Evolutionary conservation across 306 rosid species (phyloP).

Genomic region (Alnus glutinosa): DNA sequence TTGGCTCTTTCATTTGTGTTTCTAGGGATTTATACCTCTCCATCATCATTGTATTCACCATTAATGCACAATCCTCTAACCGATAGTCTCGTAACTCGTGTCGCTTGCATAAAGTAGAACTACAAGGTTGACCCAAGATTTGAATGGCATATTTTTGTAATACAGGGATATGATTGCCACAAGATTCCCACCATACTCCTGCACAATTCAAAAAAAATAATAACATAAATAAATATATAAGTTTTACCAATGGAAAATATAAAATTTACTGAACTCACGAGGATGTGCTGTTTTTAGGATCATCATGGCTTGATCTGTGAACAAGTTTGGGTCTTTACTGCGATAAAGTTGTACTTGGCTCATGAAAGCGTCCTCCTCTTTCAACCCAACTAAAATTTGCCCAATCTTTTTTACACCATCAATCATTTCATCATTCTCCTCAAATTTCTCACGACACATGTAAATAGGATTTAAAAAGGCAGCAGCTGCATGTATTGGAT

Average conservation of each 20-base stretch:
- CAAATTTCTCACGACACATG: neutral
- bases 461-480: conserved; percentile 15
- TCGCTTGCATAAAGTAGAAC: neutral
- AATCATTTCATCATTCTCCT: neutral
- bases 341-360: neutral
- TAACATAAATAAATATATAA: neutral
- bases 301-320: neutral
- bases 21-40: neutral
- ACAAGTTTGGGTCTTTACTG: neutral
- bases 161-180: neutral
- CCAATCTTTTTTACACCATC: too few species aligned
- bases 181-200: conserved; percentile 8
- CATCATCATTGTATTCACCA: conserved; percentile 8
- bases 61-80: neutral
- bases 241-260: neutral
- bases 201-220: neutral
- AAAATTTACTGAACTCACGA: neutral
- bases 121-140: conserved; percentile 6
- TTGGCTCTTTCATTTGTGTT: neutral
- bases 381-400: neutral
- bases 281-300: neutral
- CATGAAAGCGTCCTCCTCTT: neutral
- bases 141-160: conserved; percentile 1
- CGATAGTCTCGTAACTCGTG: too few species aligned
- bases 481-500: neutral